phyloP scores from a whole-genome alignment of 169 alveolate species.

The Ichthyophthirius multifiliis region DNA sequence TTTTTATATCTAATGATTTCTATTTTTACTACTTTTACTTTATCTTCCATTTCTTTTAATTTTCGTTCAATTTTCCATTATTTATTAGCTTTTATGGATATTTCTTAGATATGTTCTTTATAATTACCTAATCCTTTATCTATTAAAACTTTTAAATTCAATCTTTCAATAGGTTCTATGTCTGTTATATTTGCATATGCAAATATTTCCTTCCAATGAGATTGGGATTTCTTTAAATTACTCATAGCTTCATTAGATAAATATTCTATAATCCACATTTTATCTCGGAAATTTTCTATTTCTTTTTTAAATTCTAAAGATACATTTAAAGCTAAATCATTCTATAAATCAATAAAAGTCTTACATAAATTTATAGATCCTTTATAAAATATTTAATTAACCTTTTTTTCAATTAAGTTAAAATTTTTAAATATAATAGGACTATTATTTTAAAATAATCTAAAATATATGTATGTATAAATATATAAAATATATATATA shows the following conservation, averaged over 20 bases:
- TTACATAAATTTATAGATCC: background rate
- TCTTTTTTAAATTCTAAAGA: slow-evolving; percentile 41
- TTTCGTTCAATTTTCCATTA: slow-evolving; percentile 50
- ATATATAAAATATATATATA: background rate
- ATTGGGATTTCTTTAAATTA: slow-evolving; percentile 25
- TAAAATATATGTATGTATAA: background rate
- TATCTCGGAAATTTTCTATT: slow-evolving; percentile 56
- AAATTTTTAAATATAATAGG: slow-evolving; percentile 15
- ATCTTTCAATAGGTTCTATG: slow-evolving; percentile 40
- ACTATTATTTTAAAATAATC: background rate
- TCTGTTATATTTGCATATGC: slow-evolving; percentile 22
- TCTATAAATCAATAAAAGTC: slow-evolving; percentile 26
- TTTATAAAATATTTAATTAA: slow-evolving; percentile 31
- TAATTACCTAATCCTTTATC: slow-evolving; percentile 31
- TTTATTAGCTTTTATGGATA: slow-evolving; percentile 66
- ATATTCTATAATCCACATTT: slow-evolving; percentile 46
- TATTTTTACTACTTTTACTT: slow-evolving; percentile 49
- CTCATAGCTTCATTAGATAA: slow-evolving; percentile 62
- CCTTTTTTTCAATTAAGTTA: slow-evolving; percentile 22
- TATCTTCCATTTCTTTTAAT: slow-evolving; percentile 59
- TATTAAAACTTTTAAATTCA: slow-evolving; percentile 40
- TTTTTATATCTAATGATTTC: slow-evolving; percentile 49
- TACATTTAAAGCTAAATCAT: slow-evolving; percentile 54
- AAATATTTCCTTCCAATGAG: slow-evolving; percentile 63
- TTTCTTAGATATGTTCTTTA: slow-evolving; percentile 52